Base-by-base conservation (phyloP, 2,329 filamentous ascomycete species). In the Colletotrichum sp. region DNA sequence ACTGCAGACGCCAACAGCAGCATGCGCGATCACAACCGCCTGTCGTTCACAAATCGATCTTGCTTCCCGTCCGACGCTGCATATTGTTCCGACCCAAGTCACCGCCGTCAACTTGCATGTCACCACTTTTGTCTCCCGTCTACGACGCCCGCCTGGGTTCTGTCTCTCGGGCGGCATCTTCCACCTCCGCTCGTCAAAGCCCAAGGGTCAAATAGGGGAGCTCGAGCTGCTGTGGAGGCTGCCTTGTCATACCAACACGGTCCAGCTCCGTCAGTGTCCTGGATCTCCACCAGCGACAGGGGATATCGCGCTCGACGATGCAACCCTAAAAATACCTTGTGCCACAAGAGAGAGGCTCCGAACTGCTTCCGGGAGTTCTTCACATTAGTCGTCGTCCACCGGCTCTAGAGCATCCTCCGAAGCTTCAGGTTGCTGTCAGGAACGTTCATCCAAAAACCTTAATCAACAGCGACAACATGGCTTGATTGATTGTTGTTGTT, bases 361-460 rank as follows among this genome's bases (percentile, higher is more conserved):
- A 76, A 69, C 32, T 69, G 73, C 73, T 76, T 48, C 70, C 65
- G 73, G 38, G 18, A 61, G 38, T 28, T 58, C 26, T 61, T 69
- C 43, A 24, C 55, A 18, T 60, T 30, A 24, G 56, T 26, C 65
- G 48, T 30, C 64, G 64, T 48, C 34, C 64, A 32, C 56, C 64
- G 56, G n/a, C 43, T 67, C 70, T 68, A 60, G 56, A 72, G 34
- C 36, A 32, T 60, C 58, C 70, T 56, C 24, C 32, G 28, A 69
- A 61, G 73, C 70, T 69, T 73, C 70, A 73, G 70, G 73, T 76
- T n/a, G 43, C 70, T 76, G 65, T 69, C 64, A 69, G 48, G 64
- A 24, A 58, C 58, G 30, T 21, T 26, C 18, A 48, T 34, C 48
- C 48, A 32, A 36, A 24, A 65, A 65, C 43, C 30, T 61, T 52